These are phyloP conservation scores for Collybia sp. DNA, from an alignment of 768 basidiomycete species.

Conservation along the genomic window DNA sequence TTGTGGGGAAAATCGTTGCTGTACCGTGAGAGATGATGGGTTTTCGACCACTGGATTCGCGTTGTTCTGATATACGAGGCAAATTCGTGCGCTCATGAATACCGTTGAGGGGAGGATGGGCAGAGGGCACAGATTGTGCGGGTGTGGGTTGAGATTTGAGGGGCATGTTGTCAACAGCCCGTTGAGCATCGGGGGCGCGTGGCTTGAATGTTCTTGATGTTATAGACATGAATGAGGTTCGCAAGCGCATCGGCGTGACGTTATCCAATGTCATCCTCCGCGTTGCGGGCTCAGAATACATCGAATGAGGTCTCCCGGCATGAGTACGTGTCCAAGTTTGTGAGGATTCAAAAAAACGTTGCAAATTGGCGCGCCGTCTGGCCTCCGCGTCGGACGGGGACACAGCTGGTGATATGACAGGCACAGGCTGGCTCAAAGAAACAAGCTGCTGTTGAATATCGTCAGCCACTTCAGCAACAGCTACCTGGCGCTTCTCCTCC, in stretches of 20 bases:
- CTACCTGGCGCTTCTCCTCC: conserved; percentile 39
- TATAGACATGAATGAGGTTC: conserved; percentile 21
- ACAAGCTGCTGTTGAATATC: conserved; percentile 28
- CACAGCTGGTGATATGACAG: conserved; percentile 7
- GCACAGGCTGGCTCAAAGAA: conserved; percentile 15
- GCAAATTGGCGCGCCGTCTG: conserved; percentile 30
- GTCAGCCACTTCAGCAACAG: conserved; percentile 30
- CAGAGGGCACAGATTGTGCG: not conserved
- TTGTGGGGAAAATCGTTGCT: conserved; percentile 31
- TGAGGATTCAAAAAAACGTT: conserved; percentile 30
- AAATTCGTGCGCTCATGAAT: too few species aligned
- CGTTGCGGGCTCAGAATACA: conserved; percentile 19
- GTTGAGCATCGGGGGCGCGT: conserved; percentile 12
- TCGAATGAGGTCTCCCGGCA: conserved; percentile 17
- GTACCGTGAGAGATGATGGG: conserved; percentile 11
- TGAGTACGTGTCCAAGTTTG: conserved; percentile 26
- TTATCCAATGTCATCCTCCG: conserved; percentile 30
- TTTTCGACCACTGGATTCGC: too few species aligned
- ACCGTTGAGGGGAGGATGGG: not conserved
- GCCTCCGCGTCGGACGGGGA: conserved; percentile 15
- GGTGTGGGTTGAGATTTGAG: not conserved
- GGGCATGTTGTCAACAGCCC: not conserved
- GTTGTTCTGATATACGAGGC: too few species aligned
- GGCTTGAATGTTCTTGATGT: conserved; percentile 17
- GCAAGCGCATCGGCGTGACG: conserved; percentile 27